Conservation (phyloP, 2,329 filamentous ascomycete genomes). For the Ophidiomyces ophidiicola region DNA sequence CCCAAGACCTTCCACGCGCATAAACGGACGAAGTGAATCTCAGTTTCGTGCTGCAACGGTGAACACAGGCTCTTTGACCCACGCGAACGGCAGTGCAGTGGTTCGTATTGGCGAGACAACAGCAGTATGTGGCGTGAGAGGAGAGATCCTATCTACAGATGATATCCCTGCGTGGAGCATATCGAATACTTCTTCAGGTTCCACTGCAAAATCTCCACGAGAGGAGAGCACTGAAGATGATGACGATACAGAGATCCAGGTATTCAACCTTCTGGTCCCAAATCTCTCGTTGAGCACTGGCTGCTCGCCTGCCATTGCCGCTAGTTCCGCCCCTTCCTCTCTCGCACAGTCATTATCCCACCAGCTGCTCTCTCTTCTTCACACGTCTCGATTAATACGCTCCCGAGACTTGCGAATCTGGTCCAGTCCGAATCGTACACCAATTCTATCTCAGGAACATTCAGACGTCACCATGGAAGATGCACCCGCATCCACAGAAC, state of each 20-base stretch:
- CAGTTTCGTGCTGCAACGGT: conserved; percentile 61
- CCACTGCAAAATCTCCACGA: conserved; percentile 24
- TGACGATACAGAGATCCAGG: conserved; percentile 37
- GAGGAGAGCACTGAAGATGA: conserved; percentile 37
- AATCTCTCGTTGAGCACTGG: conserved; percentile 90
- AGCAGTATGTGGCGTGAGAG: conserved; percentile 85
- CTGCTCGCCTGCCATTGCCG: conserved; percentile 71
- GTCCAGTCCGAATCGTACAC: conserved; percentile 41
- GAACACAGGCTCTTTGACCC: conserved; percentile 72
- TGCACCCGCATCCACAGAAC: conserved; percentile 24
- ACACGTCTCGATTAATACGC: conserved; percentile 55
- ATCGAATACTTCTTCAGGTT: conserved; percentile 21
- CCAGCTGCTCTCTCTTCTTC: conserved; percentile 62
- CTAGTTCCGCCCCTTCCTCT: conserved; percentile 66
- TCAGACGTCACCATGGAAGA: conserved; percentile 37
- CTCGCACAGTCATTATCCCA: conserved; percentile 78
- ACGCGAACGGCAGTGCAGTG: conserved; percentile 80
- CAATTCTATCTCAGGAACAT: conserved; percentile 14
- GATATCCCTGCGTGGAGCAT: conserved; percentile 52
- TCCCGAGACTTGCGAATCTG: conserved; percentile 61
- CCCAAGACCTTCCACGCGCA: conserved; percentile 50
- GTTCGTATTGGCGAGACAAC: conserved; percentile 82
- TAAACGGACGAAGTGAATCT: conserved; percentile 63
- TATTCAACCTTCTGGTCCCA: conserved; percentile 64
- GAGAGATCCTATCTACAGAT: conserved; percentile 64